A percentile compares a stretch with the other conserved stretches of the same genome.
Evolutionary conservation across 2,329 filamentous ascomycete genomes (phyloP).

Genomic region (Colletotrichum sp.): DNA sequence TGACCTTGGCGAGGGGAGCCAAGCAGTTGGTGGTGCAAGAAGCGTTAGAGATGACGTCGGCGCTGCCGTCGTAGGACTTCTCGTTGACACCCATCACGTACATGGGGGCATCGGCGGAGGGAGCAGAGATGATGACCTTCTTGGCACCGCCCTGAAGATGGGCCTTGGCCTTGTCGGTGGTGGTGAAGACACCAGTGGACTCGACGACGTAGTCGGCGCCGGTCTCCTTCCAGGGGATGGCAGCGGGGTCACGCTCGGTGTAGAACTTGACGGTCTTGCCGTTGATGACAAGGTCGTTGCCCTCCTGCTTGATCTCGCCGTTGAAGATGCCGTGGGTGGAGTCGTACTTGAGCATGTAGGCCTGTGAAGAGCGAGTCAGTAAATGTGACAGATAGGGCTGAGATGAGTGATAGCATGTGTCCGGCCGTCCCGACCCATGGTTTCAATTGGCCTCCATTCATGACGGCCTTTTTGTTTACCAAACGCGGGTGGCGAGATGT

Average conservation of each 20-base stretch:
- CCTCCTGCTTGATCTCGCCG: constrained; percentile 78
- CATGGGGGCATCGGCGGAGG: constrained; percentile 97
- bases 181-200: constrained; percentile 99
- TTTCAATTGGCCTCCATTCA: neutral
- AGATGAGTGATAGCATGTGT: neutral
- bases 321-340: constrained; percentile 97
- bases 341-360: constrained; percentile 99
- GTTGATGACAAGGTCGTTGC: constrained; percentile 82
- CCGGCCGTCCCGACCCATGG: neutral
- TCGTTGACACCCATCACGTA: constrained; percentile 99
- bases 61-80: constrained; percentile 87
- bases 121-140: constrained; percentile 95
- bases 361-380: constrained; percentile 53
- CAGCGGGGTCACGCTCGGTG: constrained; percentile 85
- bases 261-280: constrained; percentile 96
- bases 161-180: constrained; percentile 90
- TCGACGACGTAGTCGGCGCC: constrained; percentile 95
- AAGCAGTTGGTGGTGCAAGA: constrained; percentile 99
- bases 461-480: neutral
- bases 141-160: constrained; percentile 97
- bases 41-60: constrained; percentile 97
- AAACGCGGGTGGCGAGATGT: no score
- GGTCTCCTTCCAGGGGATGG: constrained; percentile 88
- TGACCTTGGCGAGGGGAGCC: constrained; percentile 98
- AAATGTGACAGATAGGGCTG: neutral